These are phyloP conservation scores for Cladosporium sp. DNA, from an alignment of 2,329 filamentous ascomycete genomes.

Conservation along the genomic window DNA sequence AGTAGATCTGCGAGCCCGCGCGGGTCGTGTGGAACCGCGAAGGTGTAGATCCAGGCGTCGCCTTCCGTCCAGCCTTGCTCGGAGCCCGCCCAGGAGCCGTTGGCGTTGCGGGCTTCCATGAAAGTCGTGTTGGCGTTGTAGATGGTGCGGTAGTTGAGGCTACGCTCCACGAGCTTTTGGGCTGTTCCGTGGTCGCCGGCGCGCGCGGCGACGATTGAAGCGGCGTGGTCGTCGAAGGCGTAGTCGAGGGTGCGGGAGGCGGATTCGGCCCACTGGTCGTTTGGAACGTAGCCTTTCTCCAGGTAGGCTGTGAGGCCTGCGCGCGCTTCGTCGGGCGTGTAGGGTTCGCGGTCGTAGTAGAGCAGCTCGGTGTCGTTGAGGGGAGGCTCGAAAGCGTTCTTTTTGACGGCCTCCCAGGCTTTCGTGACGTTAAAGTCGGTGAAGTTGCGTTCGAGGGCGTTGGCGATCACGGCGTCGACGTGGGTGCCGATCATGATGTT, in stretches of 20 bases:
- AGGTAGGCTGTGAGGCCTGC: constrained; percentile 43
- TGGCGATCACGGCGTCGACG: constrained; percentile 44
- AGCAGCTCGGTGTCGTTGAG: constrained; percentile 39
- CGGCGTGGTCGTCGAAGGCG: constrained; percentile 42
- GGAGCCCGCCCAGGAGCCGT: constrained; percentile 40
- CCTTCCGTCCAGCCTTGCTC: constrained; percentile 46
- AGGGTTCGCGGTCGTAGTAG: constrained; percentile 43
- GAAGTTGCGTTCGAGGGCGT: constrained; percentile 41
- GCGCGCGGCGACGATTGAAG: constrained; percentile 35
- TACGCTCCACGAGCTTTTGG: constrained; percentile 30
- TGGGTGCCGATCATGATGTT: constrained; percentile 49
- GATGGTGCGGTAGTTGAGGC: constrained; percentile 37
- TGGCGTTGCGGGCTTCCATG: constrained; percentile 44
- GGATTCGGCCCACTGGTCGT: constrained; percentile 44
- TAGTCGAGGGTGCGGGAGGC: constrained; percentile 45
- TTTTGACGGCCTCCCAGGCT: constrained; percentile 40
- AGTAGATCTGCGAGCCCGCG: constrained; percentile 39
- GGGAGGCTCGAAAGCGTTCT: constrained; percentile 42
- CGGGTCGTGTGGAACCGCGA: constrained; percentile 44
- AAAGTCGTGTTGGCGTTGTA: constrained; percentile 42
- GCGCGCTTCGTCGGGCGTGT: constrained; percentile 41
- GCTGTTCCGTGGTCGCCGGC: constrained; percentile 32
- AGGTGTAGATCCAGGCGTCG: constrained; percentile 47
- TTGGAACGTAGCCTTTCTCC: constrained; percentile 41
- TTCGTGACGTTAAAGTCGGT: constrained; percentile 37